phyloP scores from a whole-genome alignment of 768 basidiomycete species.

The Boletus rufocinnamomeus region DNA sequence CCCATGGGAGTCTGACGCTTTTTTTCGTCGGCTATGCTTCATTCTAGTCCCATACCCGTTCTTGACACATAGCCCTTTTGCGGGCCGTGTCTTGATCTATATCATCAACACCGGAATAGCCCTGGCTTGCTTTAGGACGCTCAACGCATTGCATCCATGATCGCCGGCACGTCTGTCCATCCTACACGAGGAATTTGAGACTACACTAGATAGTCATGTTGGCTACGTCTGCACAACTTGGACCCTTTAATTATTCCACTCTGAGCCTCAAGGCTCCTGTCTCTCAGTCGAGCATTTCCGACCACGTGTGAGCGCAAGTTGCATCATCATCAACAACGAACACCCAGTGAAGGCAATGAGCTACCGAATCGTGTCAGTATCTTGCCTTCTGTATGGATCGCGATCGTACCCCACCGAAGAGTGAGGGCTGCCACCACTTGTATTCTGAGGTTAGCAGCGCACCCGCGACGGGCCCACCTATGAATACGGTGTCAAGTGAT shows the following conservation, averaged over 20 bases:
- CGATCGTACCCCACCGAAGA: conserved; percentile 47
- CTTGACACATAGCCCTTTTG: conserved; percentile 58
- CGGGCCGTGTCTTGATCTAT: conserved; percentile 62
- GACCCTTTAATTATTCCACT: background rate
- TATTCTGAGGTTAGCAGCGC: conserved; percentile 53
- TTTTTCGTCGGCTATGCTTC: background rate
- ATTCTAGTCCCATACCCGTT: conserved; percentile 80
- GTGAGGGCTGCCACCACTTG: conserved; percentile 56
- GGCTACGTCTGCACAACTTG: background rate
- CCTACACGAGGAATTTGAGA: background rate
- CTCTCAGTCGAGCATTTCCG: background rate
- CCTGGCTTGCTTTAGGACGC: conserved; percentile 51
- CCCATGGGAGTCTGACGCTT: conserved; percentile 1
- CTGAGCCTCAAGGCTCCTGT: background rate
- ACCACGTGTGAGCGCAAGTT: conserved; percentile 10
- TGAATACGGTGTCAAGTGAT: background rate
- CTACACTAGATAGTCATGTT: background rate
- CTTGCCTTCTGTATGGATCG: no score
- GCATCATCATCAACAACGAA: conserved; percentile 7
- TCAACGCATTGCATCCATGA: conserved; percentile 59
- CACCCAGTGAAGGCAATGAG: conserved; percentile 11
- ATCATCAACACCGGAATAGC: conserved; percentile 50
- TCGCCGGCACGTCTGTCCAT: background rate
- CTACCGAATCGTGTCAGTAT: conserved; percentile 4
- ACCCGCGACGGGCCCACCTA: conserved; percentile 59